Evolutionary conservation across 2,329 filamentous ascomycete genomes (phyloP), one percentile per base, ranked within the genome.

Genomic region (Ampelomyces quisqualis): DNA sequence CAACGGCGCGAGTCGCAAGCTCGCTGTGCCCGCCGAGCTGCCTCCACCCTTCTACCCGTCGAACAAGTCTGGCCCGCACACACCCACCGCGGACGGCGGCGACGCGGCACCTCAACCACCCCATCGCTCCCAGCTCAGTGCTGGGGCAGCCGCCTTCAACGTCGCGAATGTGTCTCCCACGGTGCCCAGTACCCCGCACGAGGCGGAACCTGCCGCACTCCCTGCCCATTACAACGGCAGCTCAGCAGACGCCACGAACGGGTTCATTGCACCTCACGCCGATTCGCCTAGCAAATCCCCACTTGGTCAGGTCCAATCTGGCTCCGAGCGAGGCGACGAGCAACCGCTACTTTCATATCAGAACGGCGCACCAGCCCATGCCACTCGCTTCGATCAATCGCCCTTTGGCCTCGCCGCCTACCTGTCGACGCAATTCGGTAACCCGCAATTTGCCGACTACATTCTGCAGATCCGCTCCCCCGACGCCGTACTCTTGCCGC

Each of bases 71-170:
- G 51, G 53, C 24, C 49, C 43, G 20, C 55, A 55, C 21, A 59
- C 58, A 10, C 56, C 57, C 3, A 43, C 55, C 5, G 55, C 46
- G 8, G 53, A 62, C n/a, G 46, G 43, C 24, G 39, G 28, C 10
- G 51, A 51, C 19, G 18, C 26, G 6, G 27, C 45, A 20, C 37
- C 51, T n/a, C 22, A 43, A 10, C 38, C 37, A 14, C 39, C 45
- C 29, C 59, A 67, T 38, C 55, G 49, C 7, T 44, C 53, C 18
- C 53, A 51, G 27, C 54, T 60, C 8, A 63, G 56, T 36, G 50
- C 55, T 1, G 64, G 64, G 24, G 57, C 60, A 28, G 65, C 72
- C 28, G 61, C 70, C 15, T 74, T 73, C 48, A 66, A 67, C 27
- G 65, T 65, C 17, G 57, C 61, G 13, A 56, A 60, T 19, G 66